Evolutionary conservation across 805 yeast species (phyloP), one percentile per base, ranked within the genome.

Genomic region (Candida sanyiensis): DNA sequence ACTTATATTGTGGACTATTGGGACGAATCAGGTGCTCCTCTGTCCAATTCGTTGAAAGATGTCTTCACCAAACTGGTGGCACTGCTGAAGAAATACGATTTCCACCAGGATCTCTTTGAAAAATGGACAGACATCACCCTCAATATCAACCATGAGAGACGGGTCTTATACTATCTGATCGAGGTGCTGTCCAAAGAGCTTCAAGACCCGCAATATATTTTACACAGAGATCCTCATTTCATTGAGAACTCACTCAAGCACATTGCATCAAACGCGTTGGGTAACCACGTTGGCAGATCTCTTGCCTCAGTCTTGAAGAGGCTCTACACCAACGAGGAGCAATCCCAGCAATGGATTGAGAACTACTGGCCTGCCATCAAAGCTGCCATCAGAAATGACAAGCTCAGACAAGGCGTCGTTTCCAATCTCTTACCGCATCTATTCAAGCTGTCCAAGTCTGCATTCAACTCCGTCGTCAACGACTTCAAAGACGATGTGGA

Each of bases 21-120:
- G 78, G 76, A 75, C 38, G 84, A 80, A 36, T 72, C 84, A 2
- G 79, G 82, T 5, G 76, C 83, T 2, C 79, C 94, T 0, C 57
- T 84, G 20, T 76, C 81, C 6, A 84, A 82, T 51, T 80, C 94
- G 0, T 56, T 85, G 37, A 72, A 67, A 39, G 83, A 77, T 23
- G 52, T 87, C 33, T 71, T 86, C 34, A 38, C 56, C 3, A 85
- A 80, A 48, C 51, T 80, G 35, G 55, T 80, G 9, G 44, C 50
- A 2, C 62, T 77, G 17, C 36, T 72, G 28, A 61, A 62, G 18
- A 35, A 28, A 24, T 44, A 60, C 32, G 48, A 52, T 1, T 45
- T 33, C 22, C 33, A 52, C 13, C 47, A 54, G 28, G 31, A 42
- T 1, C 33, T 69, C 2, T 60, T 69, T 15, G 47, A 51, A 21